Evolutionary conservation across 2,329 filamentous ascomycete genomes (phyloP).

Genomic region (Botryotinia narcissicola): DNA sequence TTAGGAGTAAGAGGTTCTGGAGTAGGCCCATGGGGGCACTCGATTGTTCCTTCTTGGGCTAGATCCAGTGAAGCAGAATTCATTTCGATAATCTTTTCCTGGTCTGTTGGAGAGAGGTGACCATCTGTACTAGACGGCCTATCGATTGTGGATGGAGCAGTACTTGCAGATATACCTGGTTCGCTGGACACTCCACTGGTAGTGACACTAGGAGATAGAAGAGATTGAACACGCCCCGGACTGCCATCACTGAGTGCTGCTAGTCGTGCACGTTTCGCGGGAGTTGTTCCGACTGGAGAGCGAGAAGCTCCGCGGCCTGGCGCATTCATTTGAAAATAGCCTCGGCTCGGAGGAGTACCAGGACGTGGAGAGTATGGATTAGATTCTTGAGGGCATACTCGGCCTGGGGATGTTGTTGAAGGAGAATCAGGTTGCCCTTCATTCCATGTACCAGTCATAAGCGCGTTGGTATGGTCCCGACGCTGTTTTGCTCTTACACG

Average conservation of each 20-base stretch:
- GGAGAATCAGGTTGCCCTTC: constrained; percentile 62
- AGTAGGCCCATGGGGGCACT: constrained; percentile 23
- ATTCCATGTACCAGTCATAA: constrained; percentile 59
- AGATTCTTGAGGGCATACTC: constrained; percentile 23
- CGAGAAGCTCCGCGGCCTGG: constrained; percentile 26
- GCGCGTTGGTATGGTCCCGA: constrained; percentile 52
- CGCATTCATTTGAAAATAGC: constrained; percentile 18
- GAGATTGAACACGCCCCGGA: constrained; percentile 33
- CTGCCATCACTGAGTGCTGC: constrained; percentile 28
- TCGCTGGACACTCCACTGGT: constrained; percentile 22
- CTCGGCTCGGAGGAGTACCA: constrained; percentile 1
- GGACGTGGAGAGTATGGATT: constrained; percentile 20
- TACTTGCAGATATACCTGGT: constrained; percentile 28
- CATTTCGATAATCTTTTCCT: constrained; percentile 17
- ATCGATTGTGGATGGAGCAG: constrained; percentile 11
- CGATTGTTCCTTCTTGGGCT: constrained; percentile 30
- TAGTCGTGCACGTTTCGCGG: constrained; percentile 35
- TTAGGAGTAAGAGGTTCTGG: constrained; percentile 21
- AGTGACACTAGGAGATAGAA: constrained; percentile 30
- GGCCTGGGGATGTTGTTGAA: constrained; percentile 31
- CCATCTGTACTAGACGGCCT: constrained; percentile 33
- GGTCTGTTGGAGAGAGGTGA: constrained; percentile 27
- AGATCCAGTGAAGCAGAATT: constrained; percentile 22
- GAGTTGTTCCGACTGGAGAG: constrained; percentile 24
- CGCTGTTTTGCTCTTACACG: constrained; percentile 35